Base-by-base conservation (phyloP, 306 rosid species). In the Inga oerstediana region DNA sequence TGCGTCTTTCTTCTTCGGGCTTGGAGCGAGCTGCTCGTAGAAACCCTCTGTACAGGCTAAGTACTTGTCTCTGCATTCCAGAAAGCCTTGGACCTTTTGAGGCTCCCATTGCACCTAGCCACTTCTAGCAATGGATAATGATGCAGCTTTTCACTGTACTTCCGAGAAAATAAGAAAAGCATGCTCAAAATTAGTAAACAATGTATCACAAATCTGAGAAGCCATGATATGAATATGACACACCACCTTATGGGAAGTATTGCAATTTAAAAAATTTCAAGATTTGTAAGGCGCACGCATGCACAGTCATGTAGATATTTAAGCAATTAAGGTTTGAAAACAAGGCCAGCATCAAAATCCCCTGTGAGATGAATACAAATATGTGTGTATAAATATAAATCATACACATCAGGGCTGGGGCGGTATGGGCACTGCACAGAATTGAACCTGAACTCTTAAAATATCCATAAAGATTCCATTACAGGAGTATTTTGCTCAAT, bases 51-150 rank as follows among this genome's bases (percentile, higher is more conserved):
- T 92, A 93, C 39, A 93, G 78, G 52, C 93, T 75, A 20, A 95
- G 96, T 4, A 95, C 97, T 89, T 93, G 98, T 59, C 84, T 95
- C 79, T 95, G 99, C 94, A 95, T 84, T 46, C 98, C 98, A 8
- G 98, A 95, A 48, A 95, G 94, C 84, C 87, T 93, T 41, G 84
- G 87, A 22, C 82, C 90, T 30, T 76, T 30, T 2, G 86, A 79
- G 75, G 74, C 82, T 59, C 84, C 94, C 98, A 90, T 93, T 61
- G 89, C 79, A 51, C 41, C 80, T 39, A 73, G 22, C 64, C 44
- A 59, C 78, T 30, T 46, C 79, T n/a, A 37, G 20, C 27, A 65
- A 64, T 4, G 3, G 58, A 45, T 62, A 12, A 12, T 49, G 34
- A 9, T 43, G 39, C 20, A 4, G 48, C 73, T 51, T 58, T 58